Percentiles rank a stretch among this genome's conserved stretches.
Conservation (phyloP, 306 rosid genomes). For the Betula pendula region DNA sequence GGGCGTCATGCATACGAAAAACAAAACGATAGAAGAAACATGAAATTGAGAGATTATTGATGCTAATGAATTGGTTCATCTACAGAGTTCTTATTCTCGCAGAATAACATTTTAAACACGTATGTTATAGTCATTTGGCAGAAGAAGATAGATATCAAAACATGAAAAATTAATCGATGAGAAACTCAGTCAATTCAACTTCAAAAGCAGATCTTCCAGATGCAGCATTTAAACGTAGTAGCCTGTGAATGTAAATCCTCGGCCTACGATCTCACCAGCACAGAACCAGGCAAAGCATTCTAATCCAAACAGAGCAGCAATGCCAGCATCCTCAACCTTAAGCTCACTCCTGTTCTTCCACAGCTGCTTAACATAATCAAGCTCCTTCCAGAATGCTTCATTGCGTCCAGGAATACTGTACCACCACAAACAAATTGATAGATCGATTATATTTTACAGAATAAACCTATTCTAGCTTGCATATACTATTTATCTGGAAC, state of each 20-base stretch:
- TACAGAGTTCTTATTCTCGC: background rate
- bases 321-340: slow-evolving; percentile 36
- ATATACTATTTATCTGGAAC: background rate
- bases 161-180: slow-evolving; percentile 13
- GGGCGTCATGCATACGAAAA: too few relatives aligned
- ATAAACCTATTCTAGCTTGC: background rate
- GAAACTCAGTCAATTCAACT: slow-evolving; percentile 8
- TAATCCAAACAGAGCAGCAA: slow-evolving; percentile 37
- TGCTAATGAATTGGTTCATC: background rate
- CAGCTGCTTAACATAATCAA: slow-evolving; percentile 33
- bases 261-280: slow-evolving; percentile 41
- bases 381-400: slow-evolving; percentile 34
- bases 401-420: slow-evolving; percentile 33
- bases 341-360: slow-evolving; percentile 34
- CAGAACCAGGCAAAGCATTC: slow-evolving; percentile 38
- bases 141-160: background rate
- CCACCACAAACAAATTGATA: background rate
- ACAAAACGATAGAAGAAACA: too few relatives aligned
- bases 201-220: background rate
- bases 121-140: background rate
- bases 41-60: slow-evolving; percentile 11
- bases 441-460: background rate
- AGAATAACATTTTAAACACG: background rate
- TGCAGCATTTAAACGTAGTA: slow-evolving; percentile 19
- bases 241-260: slow-evolving; percentile 41